phyloP scores from a whole-genome alignment of 331 rosid genomes.

The Pyracantha coccinea region DNA sequence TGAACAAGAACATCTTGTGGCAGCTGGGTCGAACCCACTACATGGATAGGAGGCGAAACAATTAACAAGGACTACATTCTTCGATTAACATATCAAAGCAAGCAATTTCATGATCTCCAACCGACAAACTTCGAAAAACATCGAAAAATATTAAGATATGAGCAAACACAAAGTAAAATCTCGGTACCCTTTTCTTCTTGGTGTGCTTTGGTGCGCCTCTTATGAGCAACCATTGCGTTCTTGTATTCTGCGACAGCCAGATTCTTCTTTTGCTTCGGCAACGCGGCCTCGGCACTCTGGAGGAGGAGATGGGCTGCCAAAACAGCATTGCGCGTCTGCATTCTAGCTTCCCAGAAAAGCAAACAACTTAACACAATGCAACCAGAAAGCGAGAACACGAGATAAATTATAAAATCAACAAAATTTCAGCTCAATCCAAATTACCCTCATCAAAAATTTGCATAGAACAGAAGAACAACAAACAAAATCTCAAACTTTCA shows the following conservation, averaged over 20 bases:
- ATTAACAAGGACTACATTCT: not conserved
- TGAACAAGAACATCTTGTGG: slow-evolving; percentile 66
- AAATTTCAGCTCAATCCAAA: not conserved
- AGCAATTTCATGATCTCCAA: not conserved
- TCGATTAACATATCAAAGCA: not conserved
- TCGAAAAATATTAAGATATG: not conserved
- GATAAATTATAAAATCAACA: not conserved
- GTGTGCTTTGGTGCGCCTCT: slow-evolving; percentile 50
- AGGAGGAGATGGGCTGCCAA: slow-evolving; percentile 56
- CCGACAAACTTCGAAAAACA: not conserved
- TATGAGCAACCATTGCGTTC: slow-evolving; percentile 69
- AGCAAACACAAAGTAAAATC: not conserved
- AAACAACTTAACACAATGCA: not conserved
- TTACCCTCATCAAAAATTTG: not conserved
- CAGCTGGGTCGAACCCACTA: slow-evolving; percentile 42
- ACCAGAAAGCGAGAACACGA: not conserved
- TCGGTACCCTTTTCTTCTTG: slow-evolving; percentile 50
- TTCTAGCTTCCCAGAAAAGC: slow-evolving; percentile 28
- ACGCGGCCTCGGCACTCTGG: slow-evolving; percentile 55
- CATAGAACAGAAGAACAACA: not conserved
- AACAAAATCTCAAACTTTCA: not conserved
- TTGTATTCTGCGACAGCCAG: slow-evolving; percentile 59
- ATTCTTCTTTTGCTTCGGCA: slow-evolving; percentile 77
- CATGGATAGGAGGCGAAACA: not conserved
- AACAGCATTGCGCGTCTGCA: slow-evolving; percentile 57